phyloP scores from a whole-genome alignment of 352 stramenopile genomes.

The Globisporangium emineosum region DNA sequence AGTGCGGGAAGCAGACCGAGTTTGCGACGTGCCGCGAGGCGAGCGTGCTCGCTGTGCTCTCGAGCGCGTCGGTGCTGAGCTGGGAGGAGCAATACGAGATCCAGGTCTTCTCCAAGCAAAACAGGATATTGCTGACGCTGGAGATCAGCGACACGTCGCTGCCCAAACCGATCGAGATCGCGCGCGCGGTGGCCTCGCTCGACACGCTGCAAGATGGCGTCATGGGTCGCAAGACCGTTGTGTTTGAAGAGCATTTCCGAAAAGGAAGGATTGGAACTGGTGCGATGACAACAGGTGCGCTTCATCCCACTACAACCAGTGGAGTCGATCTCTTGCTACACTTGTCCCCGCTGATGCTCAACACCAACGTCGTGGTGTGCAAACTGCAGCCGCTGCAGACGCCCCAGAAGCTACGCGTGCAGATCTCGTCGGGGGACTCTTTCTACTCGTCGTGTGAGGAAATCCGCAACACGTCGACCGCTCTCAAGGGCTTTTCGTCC shows the following conservation, averaged over 20 bases:
- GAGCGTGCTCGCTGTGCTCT: constrained; percentile 32
- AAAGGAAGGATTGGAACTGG: constrained; percentile 23
- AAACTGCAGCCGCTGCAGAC: constrained; percentile 23
- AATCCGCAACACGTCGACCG: constrained; percentile 7
- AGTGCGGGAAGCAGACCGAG: constrained; percentile 42
- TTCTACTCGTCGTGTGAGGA: constrained; percentile 39
- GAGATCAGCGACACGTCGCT: constrained; percentile 40
- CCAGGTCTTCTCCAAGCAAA: constrained; percentile 28
- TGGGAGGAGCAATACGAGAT: constrained; percentile 75
- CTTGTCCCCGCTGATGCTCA: constrained; percentile 49
- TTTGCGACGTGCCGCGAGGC: constrained; percentile 45
- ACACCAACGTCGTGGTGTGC: constrained; percentile 38
- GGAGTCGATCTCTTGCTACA: constrained; percentile 64
- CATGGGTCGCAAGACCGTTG: constrained; percentile 23
- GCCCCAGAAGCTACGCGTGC: constrained; percentile 40
- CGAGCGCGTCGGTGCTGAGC: constrained; percentile 28
- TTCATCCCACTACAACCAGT: constrained; percentile 6
- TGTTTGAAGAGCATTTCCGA: constrained; percentile 57
- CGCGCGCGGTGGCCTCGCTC: constrained; percentile 33
- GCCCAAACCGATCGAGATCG: constrained; percentile 40
- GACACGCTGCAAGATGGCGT: constrained; percentile 37
- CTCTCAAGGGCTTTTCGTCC: constrained; percentile 1
- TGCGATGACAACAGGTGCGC: neutral
- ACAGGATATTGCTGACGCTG: constrained; percentile 38
- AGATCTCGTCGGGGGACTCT: constrained; percentile 63